phyloP scores from a whole-genome alignment of 106 monocot species.

The Xerophyta viscosa region DNA sequence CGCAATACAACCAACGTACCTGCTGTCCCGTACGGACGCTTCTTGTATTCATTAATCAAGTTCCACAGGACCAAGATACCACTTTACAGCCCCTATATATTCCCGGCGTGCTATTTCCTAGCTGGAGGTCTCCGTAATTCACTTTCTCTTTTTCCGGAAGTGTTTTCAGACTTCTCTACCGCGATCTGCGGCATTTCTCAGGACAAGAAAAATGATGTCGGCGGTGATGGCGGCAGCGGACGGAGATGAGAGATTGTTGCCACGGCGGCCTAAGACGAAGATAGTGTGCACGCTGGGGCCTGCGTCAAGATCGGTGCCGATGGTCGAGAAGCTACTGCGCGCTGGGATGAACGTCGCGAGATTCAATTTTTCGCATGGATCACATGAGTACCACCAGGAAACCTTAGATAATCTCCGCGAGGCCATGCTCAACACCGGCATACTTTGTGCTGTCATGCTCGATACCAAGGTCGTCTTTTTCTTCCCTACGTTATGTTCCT shows the following conservation, averaged over 20 bases:
- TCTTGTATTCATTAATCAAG: too few species aligned
- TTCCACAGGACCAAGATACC: not conserved
- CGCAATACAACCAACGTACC: too few species aligned
- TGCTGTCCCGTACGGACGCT: too few species aligned
- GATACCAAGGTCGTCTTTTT: constrained; percentile 22
- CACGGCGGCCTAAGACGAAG: constrained; percentile 41
- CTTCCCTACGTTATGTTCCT: not conserved
- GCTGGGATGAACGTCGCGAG: constrained; percentile 56
- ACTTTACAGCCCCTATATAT: not conserved
- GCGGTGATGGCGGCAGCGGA: not conserved
- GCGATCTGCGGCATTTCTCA: not conserved
- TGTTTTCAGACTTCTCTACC: not conserved
- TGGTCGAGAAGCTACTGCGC: constrained; percentile 34
- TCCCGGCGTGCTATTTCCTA: too few species aligned
- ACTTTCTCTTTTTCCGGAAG: not conserved
- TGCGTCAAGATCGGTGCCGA: constrained; percentile 44
- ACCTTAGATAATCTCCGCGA: constrained; percentile 33
- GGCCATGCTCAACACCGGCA: constrained; percentile 36
- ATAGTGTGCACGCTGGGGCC: constrained; percentile 64
- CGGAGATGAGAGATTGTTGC: not conserved
- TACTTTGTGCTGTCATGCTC: constrained; percentile 44
- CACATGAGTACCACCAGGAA: constrained; percentile 51
- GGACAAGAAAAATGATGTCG: not conserved
- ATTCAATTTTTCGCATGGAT: constrained; percentile 57
- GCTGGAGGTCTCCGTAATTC: not conserved